Evolutionary conservation across 1,139 yeast genomes (phyloP), one percentile per base, ranked within the genome.

Genomic region (Taphrina flavorubra): DNA sequence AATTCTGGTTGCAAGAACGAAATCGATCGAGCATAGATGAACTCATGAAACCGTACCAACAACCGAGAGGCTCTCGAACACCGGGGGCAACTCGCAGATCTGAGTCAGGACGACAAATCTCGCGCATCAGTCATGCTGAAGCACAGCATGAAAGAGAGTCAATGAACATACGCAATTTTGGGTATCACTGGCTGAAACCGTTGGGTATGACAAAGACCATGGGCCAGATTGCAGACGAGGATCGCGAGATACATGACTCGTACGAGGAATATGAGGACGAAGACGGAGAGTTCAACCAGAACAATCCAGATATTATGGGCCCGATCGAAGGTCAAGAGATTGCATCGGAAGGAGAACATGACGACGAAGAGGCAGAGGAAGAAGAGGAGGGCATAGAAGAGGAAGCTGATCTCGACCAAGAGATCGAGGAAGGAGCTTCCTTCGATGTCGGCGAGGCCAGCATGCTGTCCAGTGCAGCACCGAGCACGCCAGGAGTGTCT

Each of bases 101-200:
- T 6, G 58, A 36, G n/a, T 8, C 25, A 18, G 34, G 13, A 18
- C 18, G 34, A 7, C 7, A 7, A 8, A 37, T 53, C 2, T 58
- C 62, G 10, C 62, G 39, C 20, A 42, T 58, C 14, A 8, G 34
- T 7, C 53, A 31, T 47, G 53, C 42, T 14, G 62, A 58, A 16
- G 62, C 18, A 13, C 51, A 36, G 18, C 8, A 18, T 31, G 53
- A 42, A 31, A 51, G 62, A 14, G 62, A 58, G 14, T 16, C 44
- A 13, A 51, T 58, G 14, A 58, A 58, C 16, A 58, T 58, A 20
- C 51, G 62, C 34, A 58, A 58, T 16, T 58, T 58, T 34, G 62
- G 62, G 6, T 58, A 44, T 46, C 62, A 58, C 42, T 58, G 62
- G 62, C 62, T 58, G 40, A 42, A 58, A 16, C 62, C 62, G 2